These are phyloP conservation scores for Tetrapisispora taiwanensis DNA, from an alignment of 805 yeast genomes.

Conservation along the genomic window DNA sequence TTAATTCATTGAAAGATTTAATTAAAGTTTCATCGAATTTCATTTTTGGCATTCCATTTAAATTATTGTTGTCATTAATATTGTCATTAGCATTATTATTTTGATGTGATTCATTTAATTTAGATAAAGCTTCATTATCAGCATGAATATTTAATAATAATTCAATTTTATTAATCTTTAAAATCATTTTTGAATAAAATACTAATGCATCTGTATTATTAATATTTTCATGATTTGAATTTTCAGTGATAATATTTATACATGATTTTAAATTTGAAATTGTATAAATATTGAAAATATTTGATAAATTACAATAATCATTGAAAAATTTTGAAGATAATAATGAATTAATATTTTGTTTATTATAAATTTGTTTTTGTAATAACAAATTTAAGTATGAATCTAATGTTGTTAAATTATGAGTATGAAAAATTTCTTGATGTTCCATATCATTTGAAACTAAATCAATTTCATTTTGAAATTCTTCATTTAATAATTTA, in stretches of 20 bases:
- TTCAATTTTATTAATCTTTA: slow-evolving; percentile 31
- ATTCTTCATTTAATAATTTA: slow-evolving; percentile 7
- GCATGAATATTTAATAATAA: slow-evolving; percentile 1
- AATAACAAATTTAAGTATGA: slow-evolving; percentile 1
- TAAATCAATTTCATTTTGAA: not conserved
- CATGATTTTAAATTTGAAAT: slow-evolving; percentile 11
- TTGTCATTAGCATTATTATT: not conserved
- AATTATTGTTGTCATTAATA: not conserved
- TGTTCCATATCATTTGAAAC: slow-evolving; percentile 1
- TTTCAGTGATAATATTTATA: slow-evolving; percentile 23
- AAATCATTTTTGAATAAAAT: slow-evolving; percentile 27
- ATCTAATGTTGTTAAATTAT: slow-evolving; percentile 1
- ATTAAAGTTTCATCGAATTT: not conserved
- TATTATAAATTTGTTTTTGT: not conserved
- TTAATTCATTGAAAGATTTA: slow-evolving; percentile 21
- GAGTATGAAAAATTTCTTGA: slow-evolving; percentile 1
- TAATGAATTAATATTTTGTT: not conserved
- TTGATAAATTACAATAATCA: slow-evolving; percentile 16
- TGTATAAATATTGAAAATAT: not conserved
- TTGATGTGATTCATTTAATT: not conserved
- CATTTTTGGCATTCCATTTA: not conserved
- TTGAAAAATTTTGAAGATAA: slow-evolving; percentile 24
- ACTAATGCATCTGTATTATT: slow-evolving; percentile 22
- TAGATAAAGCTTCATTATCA: not conserved
- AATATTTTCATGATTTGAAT: slow-evolving; percentile 19